Percentiles rank a stretch among this genome's conserved stretches.
Evolutionary conservation across 495 filamentous ascomycete genomes (phyloP).

Genomic region (Platismatia glauca): DNA sequence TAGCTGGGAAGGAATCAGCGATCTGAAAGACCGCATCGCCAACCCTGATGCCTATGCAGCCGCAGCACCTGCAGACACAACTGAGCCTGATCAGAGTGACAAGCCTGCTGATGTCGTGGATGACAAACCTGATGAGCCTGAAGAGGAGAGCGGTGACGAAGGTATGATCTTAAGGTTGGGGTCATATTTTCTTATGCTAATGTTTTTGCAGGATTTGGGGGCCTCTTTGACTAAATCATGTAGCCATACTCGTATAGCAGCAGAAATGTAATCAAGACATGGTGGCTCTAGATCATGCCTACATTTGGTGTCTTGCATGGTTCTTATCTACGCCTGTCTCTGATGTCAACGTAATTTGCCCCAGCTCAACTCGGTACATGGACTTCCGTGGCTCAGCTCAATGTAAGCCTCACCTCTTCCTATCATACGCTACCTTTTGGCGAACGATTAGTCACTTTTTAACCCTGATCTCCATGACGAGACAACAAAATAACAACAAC

Average conservation of each 20-base stretch:
- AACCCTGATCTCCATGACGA: constrained; percentile 49
- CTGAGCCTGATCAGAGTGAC: constrained; percentile 19
- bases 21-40: constrained; percentile 97
- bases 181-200: constrained; percentile 14
- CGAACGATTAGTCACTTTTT: constrained; percentile 51
- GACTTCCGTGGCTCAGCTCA: neutral
- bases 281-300: neutral
- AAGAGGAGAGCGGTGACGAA: constrained; percentile 41
- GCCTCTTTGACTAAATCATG: constrained; percentile 46
- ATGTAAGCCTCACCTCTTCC: constrained; percentile 10
- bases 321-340: neutral
- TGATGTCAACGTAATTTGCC: neutral
- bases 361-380: neutral
- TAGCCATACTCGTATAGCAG: constrained; percentile 3
- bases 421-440: constrained; percentile 22
- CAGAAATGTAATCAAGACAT: neutral
- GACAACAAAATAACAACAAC: constrained; percentile 48
- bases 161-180: constrained; percentile 14
- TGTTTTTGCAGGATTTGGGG: constrained; percentile 40
- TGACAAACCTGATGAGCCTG: constrained; percentile 23
- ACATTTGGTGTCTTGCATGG: neutral
- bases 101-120: constrained; percentile 48
- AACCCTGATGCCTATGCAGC: constrained; percentile 93
- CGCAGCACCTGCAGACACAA: constrained; percentile 58
- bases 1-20: constrained; percentile 90